A percentile compares a stretch with the other conserved stretches of the same genome.
Conservation (phyloP, 2,329 filamentous ascomycete species). For the Acrodontium crateriforme region DNA sequence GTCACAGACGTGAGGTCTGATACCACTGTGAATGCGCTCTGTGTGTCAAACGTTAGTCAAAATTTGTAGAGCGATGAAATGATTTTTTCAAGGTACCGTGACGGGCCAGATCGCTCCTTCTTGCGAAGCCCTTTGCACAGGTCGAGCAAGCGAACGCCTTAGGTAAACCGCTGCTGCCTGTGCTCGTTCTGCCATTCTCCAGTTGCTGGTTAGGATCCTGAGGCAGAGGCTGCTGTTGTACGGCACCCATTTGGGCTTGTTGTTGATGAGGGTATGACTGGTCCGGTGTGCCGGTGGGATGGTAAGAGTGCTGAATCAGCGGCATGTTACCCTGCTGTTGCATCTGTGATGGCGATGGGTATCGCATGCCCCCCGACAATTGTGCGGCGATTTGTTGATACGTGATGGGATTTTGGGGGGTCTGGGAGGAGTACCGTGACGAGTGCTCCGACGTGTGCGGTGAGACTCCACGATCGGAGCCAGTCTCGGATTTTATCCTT, state of each 20-base stretch:
- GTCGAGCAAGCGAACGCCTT: constrained; percentile 83
- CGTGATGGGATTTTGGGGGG: constrained; percentile 34
- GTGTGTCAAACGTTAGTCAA: constrained; percentile 18
- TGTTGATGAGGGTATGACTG: constrained; percentile 30
- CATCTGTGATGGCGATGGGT: constrained; percentile 36
- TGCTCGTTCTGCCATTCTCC: constrained; percentile 23
- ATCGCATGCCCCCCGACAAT: constrained; percentile 38
- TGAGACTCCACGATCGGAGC: constrained; percentile 44
- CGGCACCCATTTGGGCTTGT: constrained; percentile 20
- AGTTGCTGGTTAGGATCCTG: constrained; percentile 20
- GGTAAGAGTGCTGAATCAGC: constrained; percentile 42
- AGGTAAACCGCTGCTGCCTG: constrained; percentile 37
- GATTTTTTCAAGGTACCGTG: constrained; percentile 71
- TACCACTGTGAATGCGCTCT: constrained; percentile 93
- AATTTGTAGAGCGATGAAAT: no score
- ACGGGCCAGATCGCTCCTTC: constrained; percentile 82
- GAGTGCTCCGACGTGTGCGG: constrained; percentile 42
- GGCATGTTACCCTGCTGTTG: constrained; percentile 33
- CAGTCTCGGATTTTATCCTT: constrained; percentile 40
- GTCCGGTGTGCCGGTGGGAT: constrained; percentile 34
- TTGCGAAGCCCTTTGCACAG: constrained; percentile 82
- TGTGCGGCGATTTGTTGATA: constrained; percentile 36
- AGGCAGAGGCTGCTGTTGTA: no score
- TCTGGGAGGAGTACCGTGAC: constrained; percentile 43
- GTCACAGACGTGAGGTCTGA: constrained; percentile 85